Percentiles rank a stretch among this genome's conserved stretches.
These are phyloP conservation scores for Halophytophthora batemanensis DNA, from an alignment of 352 stramenopile species.

Conservation along the genomic window DNA sequence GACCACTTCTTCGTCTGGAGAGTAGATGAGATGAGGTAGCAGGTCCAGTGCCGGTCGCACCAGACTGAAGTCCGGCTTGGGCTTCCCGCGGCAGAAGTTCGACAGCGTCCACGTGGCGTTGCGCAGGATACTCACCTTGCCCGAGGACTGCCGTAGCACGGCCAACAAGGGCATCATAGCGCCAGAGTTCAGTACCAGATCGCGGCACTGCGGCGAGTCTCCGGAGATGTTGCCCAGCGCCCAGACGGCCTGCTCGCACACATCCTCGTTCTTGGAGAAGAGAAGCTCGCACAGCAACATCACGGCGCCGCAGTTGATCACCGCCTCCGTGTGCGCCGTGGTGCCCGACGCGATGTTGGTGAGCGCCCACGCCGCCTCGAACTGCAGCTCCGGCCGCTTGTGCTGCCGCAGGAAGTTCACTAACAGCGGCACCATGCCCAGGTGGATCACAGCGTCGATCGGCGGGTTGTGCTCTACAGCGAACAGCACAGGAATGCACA, in stretches of 20 bases:
- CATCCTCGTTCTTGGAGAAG: conserved; percentile 96
- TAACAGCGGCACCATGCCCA: conserved; percentile 96
- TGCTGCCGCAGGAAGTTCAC: conserved; percentile 95
- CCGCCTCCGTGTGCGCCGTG: conserved; percentile 96
- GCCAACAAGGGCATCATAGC: conserved; percentile 94
- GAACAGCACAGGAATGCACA: conserved; percentile 8
- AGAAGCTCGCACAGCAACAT: conserved; percentile 96
- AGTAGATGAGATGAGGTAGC: conserved; percentile 96
- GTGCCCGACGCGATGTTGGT: conserved; percentile 99
- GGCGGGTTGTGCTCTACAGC: conserved; percentile 94
- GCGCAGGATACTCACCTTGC: conserved; percentile 95
- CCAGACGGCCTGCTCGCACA: conserved; percentile 97
- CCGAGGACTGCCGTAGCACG: conserved; percentile 87
- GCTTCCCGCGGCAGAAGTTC: conserved; percentile 97
- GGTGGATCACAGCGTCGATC: conserved; percentile 98
- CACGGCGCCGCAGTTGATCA: conserved; percentile 97
- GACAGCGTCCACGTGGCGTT: conserved; percentile 99
- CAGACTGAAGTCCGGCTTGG: conserved; percentile 95
- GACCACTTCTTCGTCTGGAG: conserved; percentile 96
- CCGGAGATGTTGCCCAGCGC: conserved; percentile 99
- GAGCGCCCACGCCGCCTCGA: conserved; percentile 99
- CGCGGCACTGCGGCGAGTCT: conserved; percentile 95
- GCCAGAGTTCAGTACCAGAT: conserved; percentile 93
- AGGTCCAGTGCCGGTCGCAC: conserved; percentile 92
- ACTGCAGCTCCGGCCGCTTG: conserved; percentile 94